Base-by-base conservation (phyloP, 148 eudicot genomes). In the Diospyros kaki region DNA sequence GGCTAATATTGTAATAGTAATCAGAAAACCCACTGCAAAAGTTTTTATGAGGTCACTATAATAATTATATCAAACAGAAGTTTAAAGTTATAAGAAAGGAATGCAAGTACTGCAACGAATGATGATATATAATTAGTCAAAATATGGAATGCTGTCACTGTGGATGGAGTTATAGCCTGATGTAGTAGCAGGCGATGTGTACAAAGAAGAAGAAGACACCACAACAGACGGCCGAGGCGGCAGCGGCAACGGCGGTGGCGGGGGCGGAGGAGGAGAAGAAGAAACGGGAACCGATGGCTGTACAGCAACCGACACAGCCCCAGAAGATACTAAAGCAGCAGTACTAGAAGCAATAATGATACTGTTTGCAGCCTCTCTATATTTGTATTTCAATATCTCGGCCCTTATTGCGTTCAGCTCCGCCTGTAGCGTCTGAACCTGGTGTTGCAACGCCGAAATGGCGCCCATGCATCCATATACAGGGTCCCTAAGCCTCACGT, bases 391-490 rank as follows among this genome's bases (percentile, higher is more conserved):
- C 54, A 88, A 48, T 17, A 92, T 89, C 71, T 89, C 90, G 39
- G 86, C 75, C 83, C 94, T 88, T 2, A 87, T 82, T 43, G 86
- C 82, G 66, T 83, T 80, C 2, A 92, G 81, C 76, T 92, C 89
- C 2, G 85, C 85, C 73, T 89, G 89, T 58, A 93, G 58, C 14
- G 87, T 28, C 68, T 91, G 88, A 12, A 93, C 76, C 44, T 91
- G 89, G 67, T 89, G 89, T 55, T 91, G 94, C 50, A 93, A 73
- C n/a, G 89, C 87, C 13, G 94, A 88, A 58, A 93, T 93, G 13
- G 92, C 92, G 15, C 98, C 98, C 92, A 93, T 91, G 88, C 96
- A 91, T 17, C 98, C 98, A 18, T 93, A 88, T 1, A 93, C 84
- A 14, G 98, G 98, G 75, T 91, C 96, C 68, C 93, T 78, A 17